phyloP scores from a whole-genome alignment of 768 basidiomycete species.

The Amanita exitialis region DNA sequence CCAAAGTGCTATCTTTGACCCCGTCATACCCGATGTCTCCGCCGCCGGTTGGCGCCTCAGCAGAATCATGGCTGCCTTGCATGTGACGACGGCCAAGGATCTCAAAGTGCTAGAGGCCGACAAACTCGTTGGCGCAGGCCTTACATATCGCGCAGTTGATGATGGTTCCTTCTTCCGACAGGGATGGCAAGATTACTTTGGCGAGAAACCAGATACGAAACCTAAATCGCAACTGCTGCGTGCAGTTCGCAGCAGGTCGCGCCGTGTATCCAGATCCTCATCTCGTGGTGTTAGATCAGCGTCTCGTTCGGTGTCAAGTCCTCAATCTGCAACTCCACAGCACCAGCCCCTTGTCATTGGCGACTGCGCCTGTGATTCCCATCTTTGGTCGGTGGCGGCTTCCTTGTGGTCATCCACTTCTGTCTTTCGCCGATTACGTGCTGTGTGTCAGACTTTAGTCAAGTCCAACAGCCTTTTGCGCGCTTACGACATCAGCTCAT shows the following conservation, averaged over 20 bases:
- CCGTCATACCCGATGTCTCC: slow-evolving; percentile 47
- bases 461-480: slow-evolving; percentile 54
- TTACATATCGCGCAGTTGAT: slow-evolving; percentile 48
- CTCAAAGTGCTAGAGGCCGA: slow-evolving; percentile 51
- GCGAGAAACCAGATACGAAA: slow-evolving; percentile 17
- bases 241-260: slow-evolving; percentile 1
- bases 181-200: slow-evolving; percentile 44
- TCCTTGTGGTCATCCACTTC: slow-evolving; percentile 55
- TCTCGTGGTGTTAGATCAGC: slow-evolving; percentile 10
- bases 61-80: slow-evolving; percentile 47
- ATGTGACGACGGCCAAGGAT: slow-evolving; percentile 45
- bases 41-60: slow-evolving; percentile 61
- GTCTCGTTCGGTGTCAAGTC: slow-evolving; percentile 15
- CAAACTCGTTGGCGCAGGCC: slow-evolving; percentile 41
- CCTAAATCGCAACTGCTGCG: slow-evolving; percentile 9
- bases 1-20: slow-evolving; percentile 62
- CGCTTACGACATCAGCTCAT: slow-evolving; percentile 59
- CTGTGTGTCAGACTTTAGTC: slow-evolving; percentile 59
- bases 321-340: slow-evolving; percentile 13
- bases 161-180: slow-evolving; percentile 60
- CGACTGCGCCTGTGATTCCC: slow-evolving; percentile 56
- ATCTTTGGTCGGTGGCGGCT: slow-evolving; percentile 49
- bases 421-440: slow-evolving; percentile 59
- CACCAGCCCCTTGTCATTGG: slow-evolving; percentile 70
- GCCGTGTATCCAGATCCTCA: neutral